Conservation (phyloP, 2,329 filamentous ascomycete genomes). For the Phyllosticta ampelicida region DNA sequence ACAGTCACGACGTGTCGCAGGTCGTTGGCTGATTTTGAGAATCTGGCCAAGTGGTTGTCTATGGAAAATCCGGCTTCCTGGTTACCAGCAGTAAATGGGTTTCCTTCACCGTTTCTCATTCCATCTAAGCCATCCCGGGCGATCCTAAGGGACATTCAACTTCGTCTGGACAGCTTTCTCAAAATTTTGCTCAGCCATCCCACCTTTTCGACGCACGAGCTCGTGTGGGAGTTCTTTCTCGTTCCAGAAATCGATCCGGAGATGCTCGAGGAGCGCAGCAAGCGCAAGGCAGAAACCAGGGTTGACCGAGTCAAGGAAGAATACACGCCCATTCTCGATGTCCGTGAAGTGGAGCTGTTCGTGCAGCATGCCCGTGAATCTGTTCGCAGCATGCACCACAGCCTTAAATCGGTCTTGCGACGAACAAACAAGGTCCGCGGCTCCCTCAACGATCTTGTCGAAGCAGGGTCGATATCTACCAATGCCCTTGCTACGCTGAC, state of each 20-base stretch:
- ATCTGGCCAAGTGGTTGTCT: constrained; percentile 69
- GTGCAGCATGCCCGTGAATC: constrained; percentile 84
- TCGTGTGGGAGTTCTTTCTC: constrained; percentile 98
- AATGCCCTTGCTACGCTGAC: constrained; percentile 43
- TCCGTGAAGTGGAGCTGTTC: constrained; percentile 86
- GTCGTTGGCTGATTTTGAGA: constrained; percentile 82
- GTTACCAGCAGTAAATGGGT: constrained; percentile 67
- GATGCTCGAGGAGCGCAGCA: constrained; percentile 81
- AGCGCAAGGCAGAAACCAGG: constrained; percentile 73
- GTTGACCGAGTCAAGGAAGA: constrained; percentile 82
- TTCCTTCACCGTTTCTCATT: constrained; percentile 83
- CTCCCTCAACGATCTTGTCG: constrained; percentile 54
- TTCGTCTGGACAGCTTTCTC: constrained; percentile 77
- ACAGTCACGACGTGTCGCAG: constrained; percentile 91
- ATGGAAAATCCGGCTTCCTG: constrained; percentile 93
- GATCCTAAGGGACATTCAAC: constrained; percentile 76
- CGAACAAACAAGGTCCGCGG: constrained; percentile 65
- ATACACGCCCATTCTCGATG: constrained; percentile 66
- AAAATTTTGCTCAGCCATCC: constrained; percentile 78
- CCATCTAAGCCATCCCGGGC: constrained; percentile 84
- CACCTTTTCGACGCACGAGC: constrained; percentile 90
- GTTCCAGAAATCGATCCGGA: constrained; percentile 86
- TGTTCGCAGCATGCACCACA: constrained; percentile 72
- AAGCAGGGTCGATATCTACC: constrained; percentile 48
- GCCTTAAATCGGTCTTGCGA: constrained; percentile 71